Evolutionary conservation across 192 early-diverging fungal genomes (phyloP).

Genomic region (Backusella australiensis): DNA sequence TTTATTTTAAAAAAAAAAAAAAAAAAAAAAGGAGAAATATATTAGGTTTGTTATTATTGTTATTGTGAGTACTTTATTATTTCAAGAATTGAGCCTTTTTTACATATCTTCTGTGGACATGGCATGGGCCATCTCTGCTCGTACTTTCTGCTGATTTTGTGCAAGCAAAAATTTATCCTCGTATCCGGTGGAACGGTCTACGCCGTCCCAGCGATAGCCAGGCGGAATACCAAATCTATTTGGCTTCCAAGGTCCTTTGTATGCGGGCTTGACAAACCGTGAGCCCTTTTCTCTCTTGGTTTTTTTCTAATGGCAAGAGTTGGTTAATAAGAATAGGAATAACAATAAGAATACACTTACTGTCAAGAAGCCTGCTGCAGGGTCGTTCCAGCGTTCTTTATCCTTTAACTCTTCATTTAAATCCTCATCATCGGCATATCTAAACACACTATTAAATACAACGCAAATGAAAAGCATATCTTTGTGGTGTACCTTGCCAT

Average conservation of each 20-base stretch:
- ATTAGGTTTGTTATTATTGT: neutral
- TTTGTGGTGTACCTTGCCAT: slow-evolving; percentile 45
- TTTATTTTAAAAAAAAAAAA: too few relatives aligned
- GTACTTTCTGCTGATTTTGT: slow-evolving; percentile 27
- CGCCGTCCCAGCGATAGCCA: slow-evolving; percentile 70
- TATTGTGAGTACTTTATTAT: too few relatives aligned
- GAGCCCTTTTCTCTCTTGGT: slow-evolving; percentile 40
- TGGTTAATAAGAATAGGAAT: neutral
- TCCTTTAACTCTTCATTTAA: slow-evolving; percentile 62
- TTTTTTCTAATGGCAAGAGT: slow-evolving; percentile 23
- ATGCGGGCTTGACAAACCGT: slow-evolving; percentile 40
- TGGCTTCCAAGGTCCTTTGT: slow-evolving; percentile 63
- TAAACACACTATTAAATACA: slow-evolving; percentile 6
- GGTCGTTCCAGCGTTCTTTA: slow-evolving; percentile 62
- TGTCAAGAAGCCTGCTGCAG: slow-evolving; percentile 55
- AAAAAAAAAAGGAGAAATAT: neutral
- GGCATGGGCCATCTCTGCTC: slow-evolving; percentile 48
- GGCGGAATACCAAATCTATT: slow-evolving; percentile 64
- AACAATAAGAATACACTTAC: slow-evolving; percentile 22
- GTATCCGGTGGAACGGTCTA: slow-evolving; percentile 62
- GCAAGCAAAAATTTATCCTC: slow-evolving; percentile 52
- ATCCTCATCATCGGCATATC: slow-evolving; percentile 61
- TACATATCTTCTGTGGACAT: slow-evolving; percentile 68
- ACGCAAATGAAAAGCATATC: neutral
- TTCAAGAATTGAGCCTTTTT: neutral